Conservation (phyloP, 306 rosid genomes). For the Trifolium repens region DNA sequence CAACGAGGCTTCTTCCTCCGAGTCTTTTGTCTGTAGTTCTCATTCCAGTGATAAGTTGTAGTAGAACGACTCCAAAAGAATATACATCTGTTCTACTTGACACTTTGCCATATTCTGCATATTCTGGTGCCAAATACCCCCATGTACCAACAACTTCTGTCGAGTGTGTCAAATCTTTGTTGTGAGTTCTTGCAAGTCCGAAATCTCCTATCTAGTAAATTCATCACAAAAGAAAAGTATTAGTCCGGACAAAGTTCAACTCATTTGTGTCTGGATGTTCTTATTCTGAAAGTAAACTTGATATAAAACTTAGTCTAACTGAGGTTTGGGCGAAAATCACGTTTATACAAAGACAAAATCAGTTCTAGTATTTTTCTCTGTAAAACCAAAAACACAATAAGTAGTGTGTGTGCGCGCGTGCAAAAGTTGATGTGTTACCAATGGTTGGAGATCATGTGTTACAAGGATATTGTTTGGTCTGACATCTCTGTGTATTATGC, state of each 20-base stretch:
- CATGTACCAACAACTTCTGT: constrained; percentile 78
- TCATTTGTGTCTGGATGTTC: background rate
- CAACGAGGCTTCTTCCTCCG: constrained; percentile 83
- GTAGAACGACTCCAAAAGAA: constrained; percentile 81
- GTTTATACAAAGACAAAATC: too few species aligned
- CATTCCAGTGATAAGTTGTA: constrained; percentile 84
- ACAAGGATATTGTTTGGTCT: constrained; percentile 86
- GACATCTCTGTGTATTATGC: constrained; percentile 83
- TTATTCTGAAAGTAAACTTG: background rate
- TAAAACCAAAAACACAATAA: background rate
- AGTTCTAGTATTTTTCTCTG: background rate
- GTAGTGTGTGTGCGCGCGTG: background rate
- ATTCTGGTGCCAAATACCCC: constrained; percentile 95
- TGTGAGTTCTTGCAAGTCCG: constrained; percentile 78
- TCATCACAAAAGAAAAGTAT: constrained; percentile 36
- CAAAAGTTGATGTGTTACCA: constrained; percentile 60
- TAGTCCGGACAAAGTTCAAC: constrained; percentile 30
- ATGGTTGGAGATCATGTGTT: constrained; percentile 71
- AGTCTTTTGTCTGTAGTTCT: constrained; percentile 73
- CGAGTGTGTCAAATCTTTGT: constrained; percentile 52
- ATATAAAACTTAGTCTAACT: background rate
- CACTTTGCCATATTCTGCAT: constrained; percentile 82
- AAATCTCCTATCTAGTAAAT: constrained; percentile 78
- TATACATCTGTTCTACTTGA: constrained; percentile 87
- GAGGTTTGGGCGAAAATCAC: background rate